Evolutionary conservation across 2,329 filamentous ascomycete species (phyloP).

Genomic region (Pseudogymnoascus sp.): DNA sequence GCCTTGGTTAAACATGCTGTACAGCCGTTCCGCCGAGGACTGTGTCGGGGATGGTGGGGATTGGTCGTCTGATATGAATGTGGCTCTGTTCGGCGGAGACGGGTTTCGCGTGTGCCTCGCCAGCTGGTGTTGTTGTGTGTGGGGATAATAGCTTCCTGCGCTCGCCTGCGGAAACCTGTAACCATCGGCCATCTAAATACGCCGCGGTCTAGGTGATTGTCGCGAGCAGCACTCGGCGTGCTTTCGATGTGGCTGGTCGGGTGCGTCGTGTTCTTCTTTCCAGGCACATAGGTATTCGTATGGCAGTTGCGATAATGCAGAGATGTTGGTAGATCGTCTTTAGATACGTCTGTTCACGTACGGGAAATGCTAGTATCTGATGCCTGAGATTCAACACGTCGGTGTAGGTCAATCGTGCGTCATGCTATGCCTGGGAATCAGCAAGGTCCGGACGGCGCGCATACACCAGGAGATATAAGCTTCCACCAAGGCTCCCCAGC

Average conservation of each 20-base stretch:
- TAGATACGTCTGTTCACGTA: not conserved
- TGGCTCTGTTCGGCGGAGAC: conserved; percentile 31
- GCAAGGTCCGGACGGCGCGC: conserved; percentile 1
- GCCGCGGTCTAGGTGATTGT: conserved; percentile 20
- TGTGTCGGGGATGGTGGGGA: conserved; percentile 45
- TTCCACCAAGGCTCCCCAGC: conserved; percentile 2
- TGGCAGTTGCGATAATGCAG: not conserved
- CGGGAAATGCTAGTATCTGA: not conserved
- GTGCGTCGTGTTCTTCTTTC: conserved; percentile 4
- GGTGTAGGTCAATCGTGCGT: not conserved
- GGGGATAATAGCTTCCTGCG: conserved; percentile 49
- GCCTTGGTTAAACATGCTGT: conserved; percentile 64
- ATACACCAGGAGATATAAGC: conserved; percentile 4
- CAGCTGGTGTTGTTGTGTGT: conserved; percentile 28
- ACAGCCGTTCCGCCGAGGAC: conserved; percentile 25
- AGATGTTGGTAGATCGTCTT: not conserved
- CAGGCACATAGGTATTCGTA: conserved; percentile 4
- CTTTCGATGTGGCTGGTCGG: not conserved
- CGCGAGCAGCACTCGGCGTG: conserved; percentile 4
- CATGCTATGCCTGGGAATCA: not conserved
- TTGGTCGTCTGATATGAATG: conserved; percentile 3
- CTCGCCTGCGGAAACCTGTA: conserved; percentile 53
- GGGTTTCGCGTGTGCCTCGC: conserved; percentile 37
- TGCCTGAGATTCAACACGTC: not conserved
- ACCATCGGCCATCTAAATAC: conserved; percentile 60